Conservation (phyloP, 768 basidiomycete genomes). For the Suillus placidus region DNA sequence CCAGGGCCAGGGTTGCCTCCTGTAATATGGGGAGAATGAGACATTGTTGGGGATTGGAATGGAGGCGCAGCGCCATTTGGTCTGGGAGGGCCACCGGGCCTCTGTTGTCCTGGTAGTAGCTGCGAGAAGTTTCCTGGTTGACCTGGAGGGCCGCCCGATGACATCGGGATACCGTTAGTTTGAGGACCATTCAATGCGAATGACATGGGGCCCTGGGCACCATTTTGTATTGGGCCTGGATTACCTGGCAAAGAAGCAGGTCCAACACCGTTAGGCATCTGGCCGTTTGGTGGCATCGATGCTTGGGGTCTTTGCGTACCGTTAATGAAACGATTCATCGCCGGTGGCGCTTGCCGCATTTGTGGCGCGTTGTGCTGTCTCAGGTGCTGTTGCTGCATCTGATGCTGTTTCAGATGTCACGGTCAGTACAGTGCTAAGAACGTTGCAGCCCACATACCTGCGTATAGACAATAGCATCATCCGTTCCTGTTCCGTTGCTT, state of each 20-base stretch:
- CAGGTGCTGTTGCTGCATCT: slow-evolving; percentile 35
- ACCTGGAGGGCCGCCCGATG: slow-evolving; percentile 27
- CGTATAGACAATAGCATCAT: slow-evolving; percentile 72
- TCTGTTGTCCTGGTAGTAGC: slow-evolving; percentile 38
- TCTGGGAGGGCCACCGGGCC: slow-evolving; percentile 34
- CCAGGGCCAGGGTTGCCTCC: slow-evolving; percentile 35
- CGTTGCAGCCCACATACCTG: slow-evolving; percentile 49
- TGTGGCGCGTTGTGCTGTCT: slow-evolving; percentile 33
- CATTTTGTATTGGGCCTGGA: slow-evolving; percentile 32
- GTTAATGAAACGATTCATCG: slow-evolving; percentile 33
- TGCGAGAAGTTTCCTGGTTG: slow-evolving; percentile 37
- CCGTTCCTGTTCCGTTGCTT: slow-evolving; percentile 63
- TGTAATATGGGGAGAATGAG: slow-evolving; percentile 57
- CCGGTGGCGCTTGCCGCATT: slow-evolving; percentile 32
- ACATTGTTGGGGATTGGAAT: slow-evolving; percentile 68
- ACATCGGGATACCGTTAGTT: slow-evolving; percentile 47
- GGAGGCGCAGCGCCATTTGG: slow-evolving; percentile 48
- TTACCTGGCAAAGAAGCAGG: slow-evolving; percentile 29
- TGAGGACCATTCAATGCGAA: slow-evolving; percentile 39
- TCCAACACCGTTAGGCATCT: slow-evolving; percentile 35
- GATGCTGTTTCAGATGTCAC: slow-evolving; percentile 33
- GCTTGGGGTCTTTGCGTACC: slow-evolving; percentile 33
- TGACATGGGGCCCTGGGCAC: slow-evolving; percentile 23
- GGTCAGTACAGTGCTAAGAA: slow-evolving; percentile 15
- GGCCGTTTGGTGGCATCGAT: slow-evolving; percentile 17